phyloP scores from a whole-genome alignment of 1,284 basidiomycete species.

The Malassezia nana region DNA sequence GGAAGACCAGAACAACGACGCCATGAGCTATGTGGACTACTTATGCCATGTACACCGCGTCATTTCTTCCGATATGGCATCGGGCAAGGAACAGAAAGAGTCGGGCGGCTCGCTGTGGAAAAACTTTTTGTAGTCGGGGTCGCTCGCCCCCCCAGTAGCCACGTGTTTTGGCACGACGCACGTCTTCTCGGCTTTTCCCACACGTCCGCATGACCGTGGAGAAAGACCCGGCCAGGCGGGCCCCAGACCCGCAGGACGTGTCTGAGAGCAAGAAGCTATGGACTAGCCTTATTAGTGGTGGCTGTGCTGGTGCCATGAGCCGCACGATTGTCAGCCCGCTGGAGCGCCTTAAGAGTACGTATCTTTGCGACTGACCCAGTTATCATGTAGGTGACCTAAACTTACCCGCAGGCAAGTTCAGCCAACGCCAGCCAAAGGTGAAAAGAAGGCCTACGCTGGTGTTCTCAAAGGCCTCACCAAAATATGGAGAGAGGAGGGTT shows the following conservation, averaged over 20 bases:
- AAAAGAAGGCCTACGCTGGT: conserved; percentile 35
- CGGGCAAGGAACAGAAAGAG: conserved; percentile 23
- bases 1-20: conserved; percentile 93
- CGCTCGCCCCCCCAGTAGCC: too few species aligned
- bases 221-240: neutral
- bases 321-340: conserved; percentile 83
- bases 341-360: conserved; percentile 68
- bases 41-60: conserved; percentile 44
- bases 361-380: conserved; percentile 44
- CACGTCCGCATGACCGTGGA: neutral
- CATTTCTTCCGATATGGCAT: conserved; percentile 38
- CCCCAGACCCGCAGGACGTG: neutral
- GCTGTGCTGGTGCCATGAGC: conserved; percentile 56
- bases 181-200: neutral
- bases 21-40: conserved; percentile 55
- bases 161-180: neutral
- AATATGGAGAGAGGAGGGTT: conserved; percentile 88
- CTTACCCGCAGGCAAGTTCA: conserved; percentile 31
- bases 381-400: conserved; percentile 64
- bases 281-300: conserved; percentile 59
- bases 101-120: conserved; percentile 16
- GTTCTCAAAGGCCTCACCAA: conserved; percentile 38
- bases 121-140: conserved; percentile 13
- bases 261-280: neutral
- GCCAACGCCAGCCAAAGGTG: conserved; percentile 18